Evolutionary conservation across 345 rosid genomes (phyloP).

Genomic region (Microcos paniculata): DNA sequence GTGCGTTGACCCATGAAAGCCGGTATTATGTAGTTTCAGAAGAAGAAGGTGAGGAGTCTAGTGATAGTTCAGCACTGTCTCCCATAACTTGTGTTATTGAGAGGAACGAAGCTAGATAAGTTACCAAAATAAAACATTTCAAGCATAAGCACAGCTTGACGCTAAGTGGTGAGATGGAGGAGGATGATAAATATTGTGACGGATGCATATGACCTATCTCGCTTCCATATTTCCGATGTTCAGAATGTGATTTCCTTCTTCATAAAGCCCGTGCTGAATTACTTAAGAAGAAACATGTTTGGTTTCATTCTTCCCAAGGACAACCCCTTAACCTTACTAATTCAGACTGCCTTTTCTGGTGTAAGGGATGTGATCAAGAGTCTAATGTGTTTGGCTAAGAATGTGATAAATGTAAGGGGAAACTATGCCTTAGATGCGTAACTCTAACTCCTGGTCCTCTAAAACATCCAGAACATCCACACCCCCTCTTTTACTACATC

Average conservation of each 20-base stretch:
- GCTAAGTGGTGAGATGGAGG: not conserved
- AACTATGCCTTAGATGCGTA: not conserved
- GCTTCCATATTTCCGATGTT: slow-evolving; percentile 6
- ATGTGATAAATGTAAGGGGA: not conserved
- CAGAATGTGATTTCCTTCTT: slow-evolving; percentile 12
- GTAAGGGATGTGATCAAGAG: not conserved
- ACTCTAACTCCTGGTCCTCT: no score
- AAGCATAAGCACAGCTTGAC: slow-evolving; percentile 6
- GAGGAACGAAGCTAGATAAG: not conserved
- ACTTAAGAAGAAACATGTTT: no score
- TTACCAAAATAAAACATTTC: slow-evolving; percentile 16
- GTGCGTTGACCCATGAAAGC: slow-evolving; percentile 13
- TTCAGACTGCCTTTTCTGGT: not conserved
- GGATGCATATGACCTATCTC: slow-evolving; percentile 22
- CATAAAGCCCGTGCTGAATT: not conserved
- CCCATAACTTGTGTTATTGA: not conserved
- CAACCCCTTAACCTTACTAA: not conserved
- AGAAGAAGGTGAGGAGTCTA: not conserved
- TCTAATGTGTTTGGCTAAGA: not conserved
- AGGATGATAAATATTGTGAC: slow-evolving; percentile 9
- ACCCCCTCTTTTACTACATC: not conserved
- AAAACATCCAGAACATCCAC: not conserved
- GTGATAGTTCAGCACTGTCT: no score
- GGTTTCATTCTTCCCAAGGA: not conserved
- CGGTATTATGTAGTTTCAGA: slow-evolving; percentile 20